These are phyloP conservation scores for Gypsophila paniculata DNA, from an alignment of 179 eudicot species.

Conservation along the genomic window DNA sequence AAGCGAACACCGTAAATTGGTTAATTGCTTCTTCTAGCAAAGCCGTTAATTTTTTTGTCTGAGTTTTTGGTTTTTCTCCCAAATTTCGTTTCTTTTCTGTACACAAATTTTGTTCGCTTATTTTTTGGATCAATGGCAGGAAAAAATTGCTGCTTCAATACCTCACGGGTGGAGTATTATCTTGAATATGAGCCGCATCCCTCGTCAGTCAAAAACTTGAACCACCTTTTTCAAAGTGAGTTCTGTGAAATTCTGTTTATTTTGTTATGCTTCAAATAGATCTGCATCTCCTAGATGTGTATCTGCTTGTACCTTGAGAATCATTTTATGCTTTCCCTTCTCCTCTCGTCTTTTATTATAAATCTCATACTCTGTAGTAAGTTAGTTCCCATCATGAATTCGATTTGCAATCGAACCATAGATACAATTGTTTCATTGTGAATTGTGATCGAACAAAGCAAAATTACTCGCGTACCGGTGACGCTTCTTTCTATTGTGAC, in stretches of 20 bases:
- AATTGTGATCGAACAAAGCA: too few species aligned
- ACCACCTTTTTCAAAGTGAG: constrained; percentile 92
- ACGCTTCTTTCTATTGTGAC: too few species aligned
- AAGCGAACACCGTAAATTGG: too few species aligned
- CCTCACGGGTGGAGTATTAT: constrained; percentile 61
- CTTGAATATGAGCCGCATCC: constrained; percentile 89
- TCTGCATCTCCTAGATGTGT: background rate
- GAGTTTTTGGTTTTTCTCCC: background rate
- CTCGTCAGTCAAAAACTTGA: constrained; percentile 73
- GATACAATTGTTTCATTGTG: too few species aligned
- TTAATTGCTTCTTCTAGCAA: background rate
- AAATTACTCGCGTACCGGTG: too few species aligned
- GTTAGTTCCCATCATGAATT: too few species aligned
- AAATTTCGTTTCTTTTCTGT: background rate
- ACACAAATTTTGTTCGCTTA: background rate
- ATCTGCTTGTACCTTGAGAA: background rate
- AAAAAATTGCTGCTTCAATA: constrained; percentile 66
- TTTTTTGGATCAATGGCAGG: constrained; percentile 47
- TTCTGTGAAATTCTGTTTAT: background rate
- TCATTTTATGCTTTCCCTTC: background rate
- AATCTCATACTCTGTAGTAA: too few species aligned
- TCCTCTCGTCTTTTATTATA: background rate
- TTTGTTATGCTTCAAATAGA: background rate
- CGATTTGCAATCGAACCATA: too few species aligned
- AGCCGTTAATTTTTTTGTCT: background rate